phyloP scores from a whole-genome alignment of 257 asterid species.

The Phtheirospermum japonicum region DNA sequence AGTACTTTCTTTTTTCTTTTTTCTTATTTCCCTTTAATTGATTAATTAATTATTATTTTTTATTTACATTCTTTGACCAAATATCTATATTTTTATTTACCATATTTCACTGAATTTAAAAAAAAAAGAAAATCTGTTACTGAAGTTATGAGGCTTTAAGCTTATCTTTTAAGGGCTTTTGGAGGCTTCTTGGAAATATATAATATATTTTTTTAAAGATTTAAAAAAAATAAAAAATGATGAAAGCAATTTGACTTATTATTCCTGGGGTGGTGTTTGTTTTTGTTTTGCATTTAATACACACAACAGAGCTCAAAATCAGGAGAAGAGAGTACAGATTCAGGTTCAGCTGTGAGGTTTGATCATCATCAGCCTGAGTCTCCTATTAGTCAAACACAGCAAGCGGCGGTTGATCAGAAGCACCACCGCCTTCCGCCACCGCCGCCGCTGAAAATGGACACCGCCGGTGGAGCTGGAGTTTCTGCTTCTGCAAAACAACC shows the following conservation, averaged over 20 bases:
- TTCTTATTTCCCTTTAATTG: not conserved
- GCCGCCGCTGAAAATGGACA: slow-evolving; percentile 45
- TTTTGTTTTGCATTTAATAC: slow-evolving; percentile 25
- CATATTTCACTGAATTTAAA: too few species aligned
- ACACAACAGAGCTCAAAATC: slow-evolving; percentile 72
- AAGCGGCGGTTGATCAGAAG: slow-evolving; percentile 26
- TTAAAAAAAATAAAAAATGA: slow-evolving; percentile 24
- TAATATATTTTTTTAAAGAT: not conserved
- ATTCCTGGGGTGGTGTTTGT: too few species aligned
- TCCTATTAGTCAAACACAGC: slow-evolving; percentile 44
- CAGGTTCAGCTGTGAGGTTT: slow-evolving; percentile 53
- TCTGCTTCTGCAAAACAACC: slow-evolving; percentile 41
- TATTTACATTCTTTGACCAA: slow-evolving; percentile 26
- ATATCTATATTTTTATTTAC: too few species aligned
- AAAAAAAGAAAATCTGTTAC: not conserved
- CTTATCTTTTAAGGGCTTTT: slow-evolving; percentile 27
- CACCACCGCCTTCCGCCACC: slow-evolving; percentile 40
- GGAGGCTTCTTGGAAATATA: slow-evolving; percentile 32
- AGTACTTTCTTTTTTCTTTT: slow-evolving; percentile 32
- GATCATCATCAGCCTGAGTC: slow-evolving; percentile 51
- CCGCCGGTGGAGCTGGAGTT: slow-evolving; percentile 37
- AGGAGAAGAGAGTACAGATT: slow-evolving; percentile 75
- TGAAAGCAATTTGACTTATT: slow-evolving; percentile 39
- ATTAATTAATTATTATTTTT: too few species aligned
- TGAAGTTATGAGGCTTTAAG: not conserved